phyloP scores from a whole-genome alignment of 306 rosid genomes.

The Corylus americana region DNA sequence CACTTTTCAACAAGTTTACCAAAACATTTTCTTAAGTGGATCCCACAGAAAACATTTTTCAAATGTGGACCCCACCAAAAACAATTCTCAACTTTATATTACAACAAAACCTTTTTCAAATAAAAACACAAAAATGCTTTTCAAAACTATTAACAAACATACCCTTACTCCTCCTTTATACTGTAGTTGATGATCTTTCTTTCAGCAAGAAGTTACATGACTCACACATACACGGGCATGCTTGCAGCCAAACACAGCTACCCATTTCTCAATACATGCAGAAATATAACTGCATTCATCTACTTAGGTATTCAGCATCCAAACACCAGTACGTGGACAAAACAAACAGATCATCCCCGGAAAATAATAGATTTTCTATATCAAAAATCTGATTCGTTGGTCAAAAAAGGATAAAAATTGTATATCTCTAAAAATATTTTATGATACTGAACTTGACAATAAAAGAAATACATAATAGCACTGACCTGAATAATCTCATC shows the following conservation, averaged over 20 bases:
- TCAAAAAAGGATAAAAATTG: neutral
- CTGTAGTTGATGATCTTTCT: neutral
- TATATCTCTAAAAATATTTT: neutral
- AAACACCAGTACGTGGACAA: neutral
- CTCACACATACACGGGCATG: neutral
- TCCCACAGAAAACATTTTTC: too few species aligned
- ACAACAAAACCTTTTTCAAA: too few species aligned
- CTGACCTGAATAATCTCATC: conserved; percentile 79
- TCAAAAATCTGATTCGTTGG: neutral
- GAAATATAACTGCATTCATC: neutral
- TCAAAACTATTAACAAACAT: too few species aligned
- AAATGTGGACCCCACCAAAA: too few species aligned
- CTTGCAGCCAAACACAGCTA: neutral
- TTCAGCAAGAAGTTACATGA: neutral
- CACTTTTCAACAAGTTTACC: too few species aligned
- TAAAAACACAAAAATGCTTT: too few species aligned
- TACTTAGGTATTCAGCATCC: neutral
- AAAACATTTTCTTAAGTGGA: too few species aligned
- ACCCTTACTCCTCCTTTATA: neutral
- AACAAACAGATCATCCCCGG: neutral
- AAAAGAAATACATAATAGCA: conserved; percentile 25
- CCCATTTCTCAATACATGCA: neutral
- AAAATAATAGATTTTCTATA: neutral
- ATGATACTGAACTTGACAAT: neutral
- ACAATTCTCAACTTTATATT: too few species aligned